Base-by-base conservation (phyloP, 2,329 filamentous ascomycete species). In the Orbilia quercus region DNA sequence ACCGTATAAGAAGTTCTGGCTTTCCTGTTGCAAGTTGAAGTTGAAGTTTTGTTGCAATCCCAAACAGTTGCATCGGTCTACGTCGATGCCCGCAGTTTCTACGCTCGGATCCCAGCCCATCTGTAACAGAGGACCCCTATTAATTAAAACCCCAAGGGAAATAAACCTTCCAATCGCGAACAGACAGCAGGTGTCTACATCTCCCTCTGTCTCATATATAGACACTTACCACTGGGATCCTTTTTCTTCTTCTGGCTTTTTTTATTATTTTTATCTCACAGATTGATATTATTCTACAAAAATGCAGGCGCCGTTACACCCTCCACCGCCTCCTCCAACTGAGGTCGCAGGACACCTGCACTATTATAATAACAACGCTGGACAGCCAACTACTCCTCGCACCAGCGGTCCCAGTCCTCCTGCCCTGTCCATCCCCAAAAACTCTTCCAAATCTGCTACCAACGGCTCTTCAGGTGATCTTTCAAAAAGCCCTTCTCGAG, bases 281-380 rank as follows among this genome's bases (percentile, higher is more conserved):
- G n/a, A n/a, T n/a, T n/a, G n/a, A n/a, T n/a, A n/a, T n/a, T n/a
- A 28, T 38, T 16, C 34, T 42, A n/a, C 20, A 22, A 28, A 63
- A 62, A 72, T 72, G 67, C 67, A 72, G 59, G 51, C 51, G 23
- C 59, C 67, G n/a, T 36, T 54, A 36, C 67, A 65, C 42, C 67
- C 59, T 51, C 67, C 67, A 12, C 67, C 67, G 23, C 67, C 67
- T 18, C 66, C 66, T 64, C 67, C 67, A 47, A 45, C 59, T 44
- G 67, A 72, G 42, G 59, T 54, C 14, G 59, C 42, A 23, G 59
- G 59, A 11, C 50, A 65, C 50, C 47, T 59, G 51, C 51, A 72
- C 36, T 38, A 72, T 50, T 50, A 59, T 48, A 40, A 50, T 16
- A 42, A n/a, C n/a, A n/a, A 48, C 31, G 48, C 65, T 16, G 67